A percentile compares a stretch with the other conserved stretches of the same genome.
Conservation (phyloP, 306 rosid species). For the Cucurbita pepo region DNA sequence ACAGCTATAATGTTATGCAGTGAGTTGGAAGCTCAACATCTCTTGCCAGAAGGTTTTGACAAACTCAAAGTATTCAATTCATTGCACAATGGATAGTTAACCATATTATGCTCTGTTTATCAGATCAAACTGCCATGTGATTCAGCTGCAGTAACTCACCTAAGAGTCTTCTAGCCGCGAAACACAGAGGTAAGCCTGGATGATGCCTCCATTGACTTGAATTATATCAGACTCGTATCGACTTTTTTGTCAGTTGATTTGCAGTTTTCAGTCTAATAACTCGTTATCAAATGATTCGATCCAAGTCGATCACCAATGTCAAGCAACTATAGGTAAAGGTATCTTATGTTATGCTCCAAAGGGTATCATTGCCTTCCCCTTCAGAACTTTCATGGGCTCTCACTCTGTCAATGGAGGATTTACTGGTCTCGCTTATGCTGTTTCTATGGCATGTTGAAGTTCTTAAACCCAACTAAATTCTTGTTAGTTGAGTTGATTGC, state of each 20-base stretch:
- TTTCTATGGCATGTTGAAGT: not conserved
- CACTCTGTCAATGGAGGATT: not conserved
- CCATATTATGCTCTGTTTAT: not conserved
- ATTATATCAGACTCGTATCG: not conserved
- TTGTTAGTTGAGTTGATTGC: not conserved
- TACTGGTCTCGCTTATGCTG: not conserved
- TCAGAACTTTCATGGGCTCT: not conserved
- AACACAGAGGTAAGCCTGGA: not conserved
- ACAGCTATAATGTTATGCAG: slow-evolving; percentile 20
- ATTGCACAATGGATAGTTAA: not conserved
- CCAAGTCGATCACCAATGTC: not conserved
- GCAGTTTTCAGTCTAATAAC: not conserved
- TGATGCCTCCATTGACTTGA: not conserved
- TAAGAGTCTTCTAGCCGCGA: not conserved
- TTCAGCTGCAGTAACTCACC: not conserved
- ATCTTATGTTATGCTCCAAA: not conserved
- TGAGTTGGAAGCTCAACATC: slow-evolving; percentile 17
- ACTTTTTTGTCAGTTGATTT: not conserved
- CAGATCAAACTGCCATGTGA: not conserved
- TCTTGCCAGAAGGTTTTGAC: slow-evolving; percentile 15
- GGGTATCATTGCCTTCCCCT: too few relatives aligned
- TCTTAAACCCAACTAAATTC: too few relatives aligned
- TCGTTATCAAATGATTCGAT: not conserved
- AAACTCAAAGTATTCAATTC: not conserved
- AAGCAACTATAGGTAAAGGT: not conserved